Evolutionary conservation across 2,329 filamentous ascomycete genomes (phyloP), one percentile per base, ranked within the genome.

Genomic region (Exophiala viscosa): DNA sequence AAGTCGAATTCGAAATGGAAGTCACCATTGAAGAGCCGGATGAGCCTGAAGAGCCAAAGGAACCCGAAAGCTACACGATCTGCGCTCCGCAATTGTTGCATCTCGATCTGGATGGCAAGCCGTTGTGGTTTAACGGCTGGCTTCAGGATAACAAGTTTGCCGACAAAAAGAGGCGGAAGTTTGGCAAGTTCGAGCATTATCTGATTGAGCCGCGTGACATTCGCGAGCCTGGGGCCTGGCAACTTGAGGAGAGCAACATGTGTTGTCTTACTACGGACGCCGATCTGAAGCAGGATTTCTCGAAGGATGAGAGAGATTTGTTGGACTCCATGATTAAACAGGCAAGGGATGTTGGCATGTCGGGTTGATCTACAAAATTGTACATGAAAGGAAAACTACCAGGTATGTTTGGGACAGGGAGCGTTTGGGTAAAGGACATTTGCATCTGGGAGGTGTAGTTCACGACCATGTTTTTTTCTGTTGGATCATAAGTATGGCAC

Each of bases 81-180:
- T 76, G 73, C 60, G 67, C 71, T 0, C 72, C 73, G 1, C 74
- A 77, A 55, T 68, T 76, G 3, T 65, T 76, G 2, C 74, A 77
- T 57, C 65, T 76, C 7, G 72, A 72, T 48, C 42, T 63, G 6
- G 65, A 69, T 10, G 71, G 69, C 18, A 68, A 62, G 47, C 73
- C 73, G 1, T 64, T 76, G 1, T 76, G 74, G 73, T 76, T 75
- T 65, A 76, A 76, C 55, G 73, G 73, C 45, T 75, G 73, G 69
- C 58, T 63, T 5, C 50, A 74, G 5, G 64, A 65, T 35, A 73
- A 70, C 62, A 76, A 76, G 51, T 75, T 71, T 55, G 65, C 67
- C n/a, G 64, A 67, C 15, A 62, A 64, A 36, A 62, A 67, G 31
- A 60, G 67, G 48, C 67, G 66, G 46, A 62, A 65, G 41, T 69